phyloP scores from a whole-genome alignment of 352 stramenopile species.

The Globisporangium alternatum region DNA sequence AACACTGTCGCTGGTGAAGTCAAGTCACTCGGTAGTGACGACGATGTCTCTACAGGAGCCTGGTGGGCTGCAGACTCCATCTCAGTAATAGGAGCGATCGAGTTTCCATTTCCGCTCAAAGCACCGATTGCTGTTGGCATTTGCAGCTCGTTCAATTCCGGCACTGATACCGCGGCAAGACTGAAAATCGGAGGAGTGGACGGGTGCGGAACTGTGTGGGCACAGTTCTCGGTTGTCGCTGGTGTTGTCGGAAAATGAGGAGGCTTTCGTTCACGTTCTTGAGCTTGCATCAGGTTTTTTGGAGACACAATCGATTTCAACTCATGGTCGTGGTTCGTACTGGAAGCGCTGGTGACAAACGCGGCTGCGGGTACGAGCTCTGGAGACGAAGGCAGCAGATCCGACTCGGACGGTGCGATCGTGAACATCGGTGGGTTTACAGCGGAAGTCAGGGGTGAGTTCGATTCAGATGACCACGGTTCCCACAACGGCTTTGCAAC shows the following conservation, averaged over 20 bases:
- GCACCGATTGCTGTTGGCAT: not conserved
- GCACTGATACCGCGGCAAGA: not conserved
- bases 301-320: constrained; percentile 17
- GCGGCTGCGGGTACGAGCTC: not conserved
- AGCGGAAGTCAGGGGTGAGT: constrained; percentile 36
- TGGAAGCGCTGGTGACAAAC: not conserved
- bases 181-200: not conserved
- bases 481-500: constrained; percentile 40
- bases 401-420: constrained; percentile 5
- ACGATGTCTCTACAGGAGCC: not conserved
- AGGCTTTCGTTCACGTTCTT: not conserved
- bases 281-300: not conserved
- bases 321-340: constrained; percentile 10
- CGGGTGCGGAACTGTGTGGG: not conserved
- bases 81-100: not conserved
- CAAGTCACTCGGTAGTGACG: not conserved
- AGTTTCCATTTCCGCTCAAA: not conserved
- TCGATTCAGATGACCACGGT: constrained; percentile 37
- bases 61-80: not conserved
- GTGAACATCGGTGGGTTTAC: constrained; percentile 27
- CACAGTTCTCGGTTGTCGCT: not conserved
- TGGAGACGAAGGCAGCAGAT: constrained; percentile 5
- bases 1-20: not conserved
- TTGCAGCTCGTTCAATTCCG: not conserved
- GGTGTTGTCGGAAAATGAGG: not conserved